Evolutionary conservation across 495 filamentous ascomycete species (phyloP).

Genomic region (Aspergillus haitiensis): DNA sequence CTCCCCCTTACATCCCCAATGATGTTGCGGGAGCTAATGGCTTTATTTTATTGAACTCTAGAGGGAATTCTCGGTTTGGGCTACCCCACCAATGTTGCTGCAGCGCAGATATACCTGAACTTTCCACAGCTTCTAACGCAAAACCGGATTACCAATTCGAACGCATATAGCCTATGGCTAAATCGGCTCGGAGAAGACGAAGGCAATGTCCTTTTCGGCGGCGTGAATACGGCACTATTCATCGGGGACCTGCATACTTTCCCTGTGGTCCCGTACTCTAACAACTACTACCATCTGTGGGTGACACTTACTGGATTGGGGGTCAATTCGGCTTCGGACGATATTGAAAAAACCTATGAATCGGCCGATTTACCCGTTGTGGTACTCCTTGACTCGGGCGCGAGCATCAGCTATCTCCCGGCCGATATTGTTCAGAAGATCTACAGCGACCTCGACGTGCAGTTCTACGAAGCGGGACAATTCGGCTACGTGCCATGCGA

Average conservation of each 20-base stretch:
- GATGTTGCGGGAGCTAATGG: no score
- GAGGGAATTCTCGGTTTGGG: conserved; percentile 86
- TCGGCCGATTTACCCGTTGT: conserved; percentile 54
- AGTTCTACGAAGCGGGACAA: conserved; percentile 48
- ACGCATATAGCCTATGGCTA: conserved; percentile 83
- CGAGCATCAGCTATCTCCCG: conserved; percentile 72
- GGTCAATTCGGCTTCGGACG: conserved; percentile 33
- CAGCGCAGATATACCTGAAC: conserved; percentile 5
- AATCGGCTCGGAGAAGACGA: conserved; percentile 70
- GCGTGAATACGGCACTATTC: conserved; percentile 78
- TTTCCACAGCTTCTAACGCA: conserved; percentile 11
- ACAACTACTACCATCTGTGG: conserved; percentile 65
- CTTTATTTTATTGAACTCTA: conserved; percentile 2
- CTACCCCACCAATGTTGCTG: conserved; percentile 42
- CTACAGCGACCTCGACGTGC: conserved; percentile 59
- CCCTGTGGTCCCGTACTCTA: conserved; percentile 57
- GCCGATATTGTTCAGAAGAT: conserved; percentile 59
- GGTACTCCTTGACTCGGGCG: conserved; percentile 79
- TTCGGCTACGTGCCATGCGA: conserved; percentile 64
- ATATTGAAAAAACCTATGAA: conserved; percentile 39
- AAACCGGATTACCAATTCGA: conserved; percentile 57
- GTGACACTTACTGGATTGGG: conserved; percentile 67
- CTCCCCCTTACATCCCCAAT: neutral
- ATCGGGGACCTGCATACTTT: conserved; percentile 64
- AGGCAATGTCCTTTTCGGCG: conserved; percentile 85